These are phyloP conservation scores for Diaporthe citrichinensis DNA, from an alignment of 2,329 filamentous ascomycete genomes.

Conservation along the genomic window DNA sequence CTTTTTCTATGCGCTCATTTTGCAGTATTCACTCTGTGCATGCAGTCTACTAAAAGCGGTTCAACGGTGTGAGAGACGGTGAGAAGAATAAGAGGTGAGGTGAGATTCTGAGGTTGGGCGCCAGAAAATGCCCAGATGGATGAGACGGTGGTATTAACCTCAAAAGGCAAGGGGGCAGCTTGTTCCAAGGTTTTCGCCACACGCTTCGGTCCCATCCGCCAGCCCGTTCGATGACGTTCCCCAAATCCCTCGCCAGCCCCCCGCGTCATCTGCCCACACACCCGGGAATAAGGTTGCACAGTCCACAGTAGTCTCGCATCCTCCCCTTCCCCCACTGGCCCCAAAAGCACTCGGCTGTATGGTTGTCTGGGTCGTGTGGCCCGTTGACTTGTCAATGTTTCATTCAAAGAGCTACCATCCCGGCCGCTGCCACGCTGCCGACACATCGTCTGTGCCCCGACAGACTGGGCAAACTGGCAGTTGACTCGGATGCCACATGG, in stretches of 20 bases:
- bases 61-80: not conserved
- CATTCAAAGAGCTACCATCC: constrained; percentile 13
- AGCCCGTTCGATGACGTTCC: constrained; percentile 28
- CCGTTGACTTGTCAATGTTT: constrained; percentile 27
- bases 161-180: constrained; percentile 19
- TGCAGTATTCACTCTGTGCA: not conserved
- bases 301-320: not conserved
- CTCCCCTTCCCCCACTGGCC: not conserved
- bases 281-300: constrained; percentile 32
- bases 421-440: constrained; percentile 16
- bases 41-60: not conserved
- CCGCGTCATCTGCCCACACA: constrained; percentile 5
- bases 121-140: constrained; percentile 20
- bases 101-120: not conserved
- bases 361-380: constrained; percentile 1
- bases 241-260: constrained; percentile 16
- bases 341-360: not conserved
- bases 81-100: not conserved
- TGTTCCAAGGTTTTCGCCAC: constrained; percentile 31
- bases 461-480: constrained; percentile 16
- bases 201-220: constrained; percentile 25
- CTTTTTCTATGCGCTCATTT: constrained; percentile 7
- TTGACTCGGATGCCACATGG: constrained; percentile 19
- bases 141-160: constrained; percentile 28
- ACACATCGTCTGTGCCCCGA: constrained; percentile 25